Conservation (phyloP, 495 filamentous ascomycete species). For the Podospora anserina region DNA sequence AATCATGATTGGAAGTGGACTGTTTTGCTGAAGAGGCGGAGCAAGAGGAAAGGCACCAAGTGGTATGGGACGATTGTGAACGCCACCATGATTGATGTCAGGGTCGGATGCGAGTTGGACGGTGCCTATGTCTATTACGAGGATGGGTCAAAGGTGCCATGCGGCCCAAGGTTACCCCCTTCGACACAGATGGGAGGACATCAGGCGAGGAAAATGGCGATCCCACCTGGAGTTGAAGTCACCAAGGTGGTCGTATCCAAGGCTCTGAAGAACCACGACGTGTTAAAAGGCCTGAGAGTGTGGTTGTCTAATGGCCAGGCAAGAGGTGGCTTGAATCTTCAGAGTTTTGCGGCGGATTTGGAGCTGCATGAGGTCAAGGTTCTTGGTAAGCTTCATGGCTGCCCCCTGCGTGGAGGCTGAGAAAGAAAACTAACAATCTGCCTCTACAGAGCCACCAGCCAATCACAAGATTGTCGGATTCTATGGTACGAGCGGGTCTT, state of each 20-base stretch:
- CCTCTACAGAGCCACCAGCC: conserved; percentile 24
- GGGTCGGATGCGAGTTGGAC: not conserved
- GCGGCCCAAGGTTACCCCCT: not conserved
- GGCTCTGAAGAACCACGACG: not conserved
- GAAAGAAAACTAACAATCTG: not conserved
- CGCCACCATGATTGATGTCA: conserved; percentile 5
- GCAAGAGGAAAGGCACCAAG: not conserved
- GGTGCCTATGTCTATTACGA: conserved; percentile 12
- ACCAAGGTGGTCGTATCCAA: not conserved
- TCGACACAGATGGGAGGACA: conserved; percentile 8
- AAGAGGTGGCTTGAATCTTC: conserved; percentile 4
- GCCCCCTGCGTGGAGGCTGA: no score
- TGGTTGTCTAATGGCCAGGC: conserved; percentile 10
- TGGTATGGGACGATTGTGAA: not conserved
- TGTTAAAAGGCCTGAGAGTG: conserved; percentile 1
- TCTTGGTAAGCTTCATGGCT: no score
- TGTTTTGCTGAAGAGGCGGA: conserved; percentile 9
- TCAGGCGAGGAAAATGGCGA: not conserved
- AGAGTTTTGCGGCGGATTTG: not conserved
- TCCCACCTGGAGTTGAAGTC: conserved; percentile 3
- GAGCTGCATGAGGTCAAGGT: conserved; percentile 1
- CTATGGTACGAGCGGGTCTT: conserved; percentile 35
- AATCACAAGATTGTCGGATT: conserved; percentile 43
- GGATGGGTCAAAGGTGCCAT: conserved; percentile 9
- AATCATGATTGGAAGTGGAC: conserved; percentile 4